A percentile compares a stretch with the other conserved stretches of the same genome.
These are phyloP conservation scores for Parmelia sp. DNA, from an alignment of 495 filamentous ascomycete species.

Conservation along the genomic window DNA sequence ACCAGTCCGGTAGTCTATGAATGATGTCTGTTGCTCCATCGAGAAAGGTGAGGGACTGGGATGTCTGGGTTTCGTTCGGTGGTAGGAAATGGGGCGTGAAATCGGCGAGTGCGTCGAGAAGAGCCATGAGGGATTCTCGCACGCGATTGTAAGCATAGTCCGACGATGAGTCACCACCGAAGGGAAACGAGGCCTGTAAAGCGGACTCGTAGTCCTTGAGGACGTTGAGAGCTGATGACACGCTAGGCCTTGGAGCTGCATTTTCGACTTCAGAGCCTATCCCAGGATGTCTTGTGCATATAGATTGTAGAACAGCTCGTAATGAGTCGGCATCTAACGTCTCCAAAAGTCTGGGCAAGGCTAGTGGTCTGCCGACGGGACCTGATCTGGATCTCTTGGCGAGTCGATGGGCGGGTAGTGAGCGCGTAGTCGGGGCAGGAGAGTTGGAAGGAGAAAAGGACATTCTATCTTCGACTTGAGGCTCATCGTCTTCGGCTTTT, in stretches of 20 bases:
- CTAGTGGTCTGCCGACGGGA: conserved; percentile 68
- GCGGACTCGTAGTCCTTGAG: conserved; percentile 72
- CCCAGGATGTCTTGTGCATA: conserved; percentile 83
- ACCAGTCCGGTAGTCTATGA: conserved; percentile 82
- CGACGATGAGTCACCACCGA: conserved; percentile 71
- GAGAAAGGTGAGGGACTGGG: conserved; percentile 73
- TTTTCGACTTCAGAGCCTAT: conserved; percentile 76
- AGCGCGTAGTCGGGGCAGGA: conserved; percentile 61
- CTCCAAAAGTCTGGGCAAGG: conserved; percentile 79
- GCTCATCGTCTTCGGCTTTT: conserved; percentile 76
- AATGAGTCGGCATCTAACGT: conserved; percentile 80
- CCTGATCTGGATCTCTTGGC: conserved; percentile 62
- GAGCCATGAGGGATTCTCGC: conserved; percentile 66
- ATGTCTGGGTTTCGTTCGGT: conserved; percentile 75
- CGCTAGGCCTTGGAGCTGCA: conserved; percentile 76
- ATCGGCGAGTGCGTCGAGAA: conserved; percentile 84
- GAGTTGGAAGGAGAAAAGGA: conserved; percentile 76
- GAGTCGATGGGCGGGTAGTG: conserved; percentile 58
- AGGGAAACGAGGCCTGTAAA: conserved; percentile 75
- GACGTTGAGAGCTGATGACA: conserved; percentile 69
- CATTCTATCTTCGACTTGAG: conserved; percentile 70
- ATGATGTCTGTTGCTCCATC: conserved; percentile 86
- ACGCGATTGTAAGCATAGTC: conserved; percentile 96
- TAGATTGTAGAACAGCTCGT: conserved; percentile 71
- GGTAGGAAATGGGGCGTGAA: conserved; percentile 95